Base-by-base conservation (phyloP, 768 basidiomycete species). In the Tulasnella sp. region DNA sequence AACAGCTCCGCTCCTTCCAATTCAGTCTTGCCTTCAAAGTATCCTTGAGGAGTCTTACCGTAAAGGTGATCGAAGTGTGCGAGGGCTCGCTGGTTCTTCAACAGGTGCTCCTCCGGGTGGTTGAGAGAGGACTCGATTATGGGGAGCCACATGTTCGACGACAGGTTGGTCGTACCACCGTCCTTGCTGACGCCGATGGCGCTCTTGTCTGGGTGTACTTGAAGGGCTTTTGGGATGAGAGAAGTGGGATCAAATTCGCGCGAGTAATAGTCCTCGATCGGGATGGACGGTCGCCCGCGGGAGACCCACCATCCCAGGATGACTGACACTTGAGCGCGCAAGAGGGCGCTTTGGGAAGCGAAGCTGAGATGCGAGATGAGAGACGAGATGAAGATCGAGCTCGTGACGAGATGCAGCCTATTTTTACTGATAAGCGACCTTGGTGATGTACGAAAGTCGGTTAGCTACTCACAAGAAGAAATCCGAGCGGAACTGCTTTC, bases 1-100 rank as follows among this genome's bases (percentile, higher is more conserved):
- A 89, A 81, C 40, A 80, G 82, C 74, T 88, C 88, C 10, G 86
- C 86, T 23, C 88, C 90, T 16, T 85, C 84, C 57, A 91, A 83
- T 16, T 57, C 55, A 1, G 55, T 57, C 55, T 23, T 57, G 10
- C 55, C 18, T 74, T 89, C n/a, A 39, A 51, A 76, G 85, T 16
- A 81, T 80, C 11, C 81, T 81, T 40, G 75, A 61, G 11, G 75
- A 51, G 37, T 75, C 15, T 61, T 61, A 6, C 74, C 73, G 61
- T 79, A 78, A 4, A 32, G 26, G 23, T 39, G 40, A 29, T 40
- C 75, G n/a, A 40, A 77, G 71, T 79, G 55, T 1, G 55, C 55
- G 15, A 79, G 48, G 18, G 78, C 55, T 5, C 78, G 77, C n/a
- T 73, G 67, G n/a, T 37, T 44, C 44, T 79, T 79, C 78, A 77